Evolutionary conservation across 306 rosid species (phyloP).

Genomic region (Cucurbita pepo): DNA sequence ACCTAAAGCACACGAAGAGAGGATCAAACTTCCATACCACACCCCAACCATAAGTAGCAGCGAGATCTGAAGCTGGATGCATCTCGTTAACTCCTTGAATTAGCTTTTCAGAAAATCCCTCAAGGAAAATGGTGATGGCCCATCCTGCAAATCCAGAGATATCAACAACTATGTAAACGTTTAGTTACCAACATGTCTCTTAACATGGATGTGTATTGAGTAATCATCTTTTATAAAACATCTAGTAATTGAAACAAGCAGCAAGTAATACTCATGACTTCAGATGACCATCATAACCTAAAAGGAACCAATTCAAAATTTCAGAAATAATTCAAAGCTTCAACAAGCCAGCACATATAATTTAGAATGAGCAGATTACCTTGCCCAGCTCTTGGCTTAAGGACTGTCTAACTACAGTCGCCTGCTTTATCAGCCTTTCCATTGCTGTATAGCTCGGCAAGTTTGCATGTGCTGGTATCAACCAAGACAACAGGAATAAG

Average conservation of each 20-base stretch:
- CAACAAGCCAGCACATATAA: neutral
- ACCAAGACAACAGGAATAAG: slow-evolving; percentile 10
- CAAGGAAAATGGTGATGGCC: slow-evolving; percentile 44
- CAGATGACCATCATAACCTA: neutral
- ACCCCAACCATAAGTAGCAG: slow-evolving; percentile 8
- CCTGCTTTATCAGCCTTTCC: slow-evolving; percentile 82
- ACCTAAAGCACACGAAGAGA: neutral
- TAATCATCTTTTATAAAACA: neutral
- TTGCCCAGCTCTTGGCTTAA: slow-evolving; percentile 48
- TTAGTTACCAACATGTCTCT: neutral
- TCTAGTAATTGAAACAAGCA: neutral
- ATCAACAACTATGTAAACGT: neutral
- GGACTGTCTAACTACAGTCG: slow-evolving; percentile 59
- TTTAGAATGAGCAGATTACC: slow-evolving; percentile 26
- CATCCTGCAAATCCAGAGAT: slow-evolving; percentile 42
- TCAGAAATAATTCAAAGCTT: neutral
- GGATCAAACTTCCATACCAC: slow-evolving; percentile 14
- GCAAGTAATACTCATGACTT: neutral
- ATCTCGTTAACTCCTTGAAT: slow-evolving; percentile 11
- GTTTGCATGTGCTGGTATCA: slow-evolving; percentile 49
- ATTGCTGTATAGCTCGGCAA: slow-evolving; percentile 61
- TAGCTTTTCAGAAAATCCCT: slow-evolving; percentile 58
- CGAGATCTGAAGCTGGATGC: slow-evolving; percentile 11
- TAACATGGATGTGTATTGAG: neutral
- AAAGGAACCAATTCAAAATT: neutral